These are phyloP conservation scores for Trichoderma breve DNA, from an alignment of 2,329 filamentous ascomycete species.

Conservation along the genomic window DNA sequence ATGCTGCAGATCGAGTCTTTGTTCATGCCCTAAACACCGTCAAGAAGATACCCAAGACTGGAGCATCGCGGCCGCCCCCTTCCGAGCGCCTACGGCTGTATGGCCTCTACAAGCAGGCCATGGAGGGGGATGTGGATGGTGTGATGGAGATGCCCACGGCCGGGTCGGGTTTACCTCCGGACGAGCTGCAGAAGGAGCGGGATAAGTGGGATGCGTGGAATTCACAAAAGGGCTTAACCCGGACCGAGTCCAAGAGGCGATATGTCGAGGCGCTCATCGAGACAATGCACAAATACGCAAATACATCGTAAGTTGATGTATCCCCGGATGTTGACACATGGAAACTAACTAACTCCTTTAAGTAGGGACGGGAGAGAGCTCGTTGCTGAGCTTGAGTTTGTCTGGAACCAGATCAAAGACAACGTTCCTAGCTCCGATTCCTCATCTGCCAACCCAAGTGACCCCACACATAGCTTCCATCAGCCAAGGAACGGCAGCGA, in stretches of 20 bases:
- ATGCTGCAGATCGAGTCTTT: conserved; percentile 81
- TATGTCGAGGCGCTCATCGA: conserved; percentile 94
- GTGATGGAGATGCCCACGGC: conserved; percentile 79
- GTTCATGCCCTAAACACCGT: conserved; percentile 98
- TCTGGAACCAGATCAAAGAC: conserved; percentile 96
- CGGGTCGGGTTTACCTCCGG: conserved; percentile 45
- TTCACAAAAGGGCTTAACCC: conserved; percentile 74
- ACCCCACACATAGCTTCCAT: conserved; percentile 42
- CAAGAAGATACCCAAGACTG: conserved; percentile 93
- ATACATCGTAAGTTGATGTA: conserved; percentile 60
- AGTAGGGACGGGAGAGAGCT: conserved; percentile 76
- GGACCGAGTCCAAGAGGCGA: conserved; percentile 88
- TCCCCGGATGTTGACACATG: neutral
- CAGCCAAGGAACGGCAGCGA: conserved; percentile 50
- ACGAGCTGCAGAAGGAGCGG: conserved; percentile 58
- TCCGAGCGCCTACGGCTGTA: conserved; percentile 86
- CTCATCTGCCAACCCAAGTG: conserved; percentile 51
- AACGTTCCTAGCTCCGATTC: conserved; percentile 67
- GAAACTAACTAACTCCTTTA: neutral
- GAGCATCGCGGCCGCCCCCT: conserved; percentile 82
- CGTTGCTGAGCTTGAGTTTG: conserved; percentile 93
- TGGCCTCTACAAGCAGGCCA: conserved; percentile 97
- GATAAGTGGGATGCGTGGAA: conserved; percentile 95
- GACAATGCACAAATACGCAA: conserved; percentile 95
- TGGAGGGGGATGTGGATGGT: conserved; percentile 95